These are phyloP conservation scores for Plasmodium inui DNA, from an alignment of 169 alveolate species.

Conservation along the genomic window DNA sequence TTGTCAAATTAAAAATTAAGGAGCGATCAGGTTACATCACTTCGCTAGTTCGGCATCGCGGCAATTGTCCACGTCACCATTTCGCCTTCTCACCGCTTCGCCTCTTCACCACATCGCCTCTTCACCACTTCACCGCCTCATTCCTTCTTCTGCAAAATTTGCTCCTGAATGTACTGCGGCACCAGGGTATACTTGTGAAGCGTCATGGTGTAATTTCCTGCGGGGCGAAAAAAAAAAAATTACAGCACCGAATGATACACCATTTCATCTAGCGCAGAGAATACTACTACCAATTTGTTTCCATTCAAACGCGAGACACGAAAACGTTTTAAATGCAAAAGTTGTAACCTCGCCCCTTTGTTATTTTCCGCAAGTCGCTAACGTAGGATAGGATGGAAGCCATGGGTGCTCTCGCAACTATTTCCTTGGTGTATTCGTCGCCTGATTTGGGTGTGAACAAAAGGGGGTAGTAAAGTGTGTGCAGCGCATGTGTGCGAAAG, in stretches of 20 bases:
- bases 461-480: neutral
- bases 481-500: neutral
- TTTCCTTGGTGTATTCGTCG: slow-evolving; percentile 70
- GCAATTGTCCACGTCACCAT: neutral
- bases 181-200: slow-evolving; percentile 69
- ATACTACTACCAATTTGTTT: neutral
- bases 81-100: neutral
- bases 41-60: neutral
- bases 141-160: slow-evolving; percentile 72
- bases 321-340: slow-evolving; percentile 6
- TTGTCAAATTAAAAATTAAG: neutral
- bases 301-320: neutral
- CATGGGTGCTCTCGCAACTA: slow-evolving; percentile 69
- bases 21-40: neutral
- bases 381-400: slow-evolving; percentile 74
- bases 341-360: slow-evolving; percentile 72
- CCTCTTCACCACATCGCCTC: too few species aligned
- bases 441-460: slow-evolving; percentile 16
- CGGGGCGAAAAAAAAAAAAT: slow-evolving; percentile 12
- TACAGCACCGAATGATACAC: neutral
- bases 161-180: slow-evolving; percentile 71
- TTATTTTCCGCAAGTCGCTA: slow-evolving; percentile 72
- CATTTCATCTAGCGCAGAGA: neutral
- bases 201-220: slow-evolving; percentile 74
- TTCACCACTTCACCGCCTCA: neutral